Conservation (phyloP, 768 basidiomycete genomes). For the Phanerochaete carnosa region DNA sequence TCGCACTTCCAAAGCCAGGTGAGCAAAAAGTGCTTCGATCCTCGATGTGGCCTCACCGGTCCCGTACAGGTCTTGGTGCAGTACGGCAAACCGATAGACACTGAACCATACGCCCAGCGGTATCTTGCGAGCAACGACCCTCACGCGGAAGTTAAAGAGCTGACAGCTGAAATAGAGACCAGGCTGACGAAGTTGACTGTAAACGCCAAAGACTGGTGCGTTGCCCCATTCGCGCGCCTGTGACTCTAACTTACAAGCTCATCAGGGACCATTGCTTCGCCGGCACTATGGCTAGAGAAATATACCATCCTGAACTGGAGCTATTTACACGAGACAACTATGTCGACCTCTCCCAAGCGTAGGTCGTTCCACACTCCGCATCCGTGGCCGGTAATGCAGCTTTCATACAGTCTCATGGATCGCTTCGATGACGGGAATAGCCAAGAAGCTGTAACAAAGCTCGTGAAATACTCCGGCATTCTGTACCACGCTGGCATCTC, state of each 20-base stretch:
- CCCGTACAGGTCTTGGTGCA: constrained; percentile 53
- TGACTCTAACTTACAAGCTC: neutral
- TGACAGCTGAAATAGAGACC: constrained; percentile 72
- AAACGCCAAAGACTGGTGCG: constrained; percentile 92
- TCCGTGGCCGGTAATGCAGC: neutral
- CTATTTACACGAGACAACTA: constrained; percentile 74
- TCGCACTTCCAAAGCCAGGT: constrained; percentile 89
- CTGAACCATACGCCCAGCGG: constrained; percentile 68
- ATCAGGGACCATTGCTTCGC: constrained; percentile 82
- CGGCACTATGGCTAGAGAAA: constrained; percentile 84
- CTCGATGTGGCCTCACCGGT: neutral
- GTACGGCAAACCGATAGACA: constrained; percentile 66
- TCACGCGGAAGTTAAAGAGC: constrained; percentile 75
- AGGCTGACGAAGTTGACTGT: constrained; percentile 74
- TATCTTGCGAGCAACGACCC: constrained; percentile 63
- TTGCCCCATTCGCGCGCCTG: neutral
- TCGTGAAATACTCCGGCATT: constrained; percentile 85
- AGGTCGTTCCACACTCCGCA: constrained; percentile 7
- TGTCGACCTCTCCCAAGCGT: constrained; percentile 86
- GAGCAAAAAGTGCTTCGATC: constrained; percentile 25
- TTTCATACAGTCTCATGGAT: constrained; percentile 64
- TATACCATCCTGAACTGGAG: constrained; percentile 75
- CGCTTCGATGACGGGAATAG: constrained; percentile 58
- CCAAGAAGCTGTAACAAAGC: constrained; percentile 52
- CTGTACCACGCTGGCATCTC: constrained; percentile 75